Evolutionary conservation across 208 protist genomes (phyloP).

Genomic region (Leishmania arabica): DNA sequence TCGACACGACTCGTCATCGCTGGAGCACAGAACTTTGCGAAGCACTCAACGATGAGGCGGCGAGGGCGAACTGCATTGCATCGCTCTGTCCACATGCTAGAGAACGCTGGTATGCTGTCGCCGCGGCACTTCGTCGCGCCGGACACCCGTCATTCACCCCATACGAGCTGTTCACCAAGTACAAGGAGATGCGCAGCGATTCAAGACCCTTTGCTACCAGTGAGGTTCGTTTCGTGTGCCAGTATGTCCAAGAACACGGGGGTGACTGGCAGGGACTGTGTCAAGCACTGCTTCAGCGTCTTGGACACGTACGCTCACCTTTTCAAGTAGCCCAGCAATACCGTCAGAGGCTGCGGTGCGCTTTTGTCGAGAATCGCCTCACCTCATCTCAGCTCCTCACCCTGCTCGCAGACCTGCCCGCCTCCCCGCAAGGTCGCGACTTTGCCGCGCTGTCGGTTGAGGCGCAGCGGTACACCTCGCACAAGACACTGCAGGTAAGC

Average conservation of each 20-base stretch:
- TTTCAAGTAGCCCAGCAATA: conserved; percentile 56
- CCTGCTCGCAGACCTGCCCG: neutral
- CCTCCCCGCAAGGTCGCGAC: neutral
- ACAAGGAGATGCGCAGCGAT: conserved; percentile 1
- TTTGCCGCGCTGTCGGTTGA: conserved; percentile 18
- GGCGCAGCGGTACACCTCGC: conserved; percentile 8
- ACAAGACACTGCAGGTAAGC: conserved; percentile 20
- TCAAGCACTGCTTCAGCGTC: conserved; percentile 10
- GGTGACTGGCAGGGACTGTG: conserved; percentile 38
- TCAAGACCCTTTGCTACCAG: neutral
- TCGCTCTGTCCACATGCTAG: neutral
- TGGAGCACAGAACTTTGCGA: neutral
- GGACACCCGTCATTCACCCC: conserved; percentile 9
- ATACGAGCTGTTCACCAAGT: conserved; percentile 7
- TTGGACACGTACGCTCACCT: conserved; percentile 26
- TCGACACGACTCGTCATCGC: neutral
- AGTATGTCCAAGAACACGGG: conserved; percentile 16
- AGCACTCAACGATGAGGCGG: neutral
- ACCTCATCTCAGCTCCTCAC: conserved; percentile 8
- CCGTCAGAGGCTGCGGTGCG: conserved; percentile 25
- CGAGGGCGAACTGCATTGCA: neutral
- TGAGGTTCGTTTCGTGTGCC: conserved; percentile 36
- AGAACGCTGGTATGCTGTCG: conserved; percentile 9
- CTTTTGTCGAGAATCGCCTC: conserved; percentile 25
- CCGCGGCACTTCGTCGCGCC: conserved; percentile 1